phyloP scores from a whole-genome alignment of 2,329 filamentous ascomycete genomes.

The Aspergillus sp. region DNA sequence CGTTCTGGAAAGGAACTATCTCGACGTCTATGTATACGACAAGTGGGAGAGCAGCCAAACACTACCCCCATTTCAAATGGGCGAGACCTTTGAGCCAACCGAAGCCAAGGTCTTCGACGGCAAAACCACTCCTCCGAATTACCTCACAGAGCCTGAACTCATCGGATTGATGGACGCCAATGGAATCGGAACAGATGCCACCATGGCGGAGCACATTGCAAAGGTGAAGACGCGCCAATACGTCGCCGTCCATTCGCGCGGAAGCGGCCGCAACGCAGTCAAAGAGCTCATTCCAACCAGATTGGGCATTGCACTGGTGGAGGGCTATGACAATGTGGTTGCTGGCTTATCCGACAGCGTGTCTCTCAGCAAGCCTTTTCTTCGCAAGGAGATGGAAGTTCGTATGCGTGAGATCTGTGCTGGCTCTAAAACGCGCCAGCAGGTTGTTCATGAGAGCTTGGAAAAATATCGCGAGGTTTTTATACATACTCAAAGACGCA shows the following conservation, averaged over 20 bases:
- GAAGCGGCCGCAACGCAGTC: conserved; percentile 50
- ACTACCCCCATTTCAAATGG: conserved; percentile 73
- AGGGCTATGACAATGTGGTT: conserved; percentile 92
- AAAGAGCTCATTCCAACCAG: conserved; percentile 92
- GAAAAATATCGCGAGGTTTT: conserved; percentile 86
- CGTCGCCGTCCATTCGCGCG: conserved; percentile 63
- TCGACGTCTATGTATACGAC: conserved; percentile 94
- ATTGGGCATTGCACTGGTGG: conserved; percentile 84
- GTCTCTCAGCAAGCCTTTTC: conserved; percentile 89
- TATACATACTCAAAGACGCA: conserved; percentile 72
- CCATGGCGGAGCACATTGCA: conserved; percentile 97
- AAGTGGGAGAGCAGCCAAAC: conserved; percentile 89
- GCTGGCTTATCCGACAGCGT: conserved; percentile 64
- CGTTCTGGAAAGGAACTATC: conserved; percentile 85
- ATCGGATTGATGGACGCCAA: conserved; percentile 98
- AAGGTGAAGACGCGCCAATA: conserved; percentile 93
- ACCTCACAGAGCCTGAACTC: conserved; percentile 90
- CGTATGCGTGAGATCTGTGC: conserved; percentile 97
- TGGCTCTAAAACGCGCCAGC: conserved; percentile 69
- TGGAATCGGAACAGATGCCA: conserved; percentile 96
- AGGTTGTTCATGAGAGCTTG: conserved; percentile 78
- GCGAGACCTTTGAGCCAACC: conserved; percentile 80
- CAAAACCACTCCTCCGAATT: conserved; percentile 79
- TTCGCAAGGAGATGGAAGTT: conserved; percentile 96
- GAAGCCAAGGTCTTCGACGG: conserved; percentile 88